Percentiles rank a stretch among this genome's conserved stretches.
Conservation (phyloP, 1,284 basidiomycete species). For the Caloboletus firmus region DNA sequence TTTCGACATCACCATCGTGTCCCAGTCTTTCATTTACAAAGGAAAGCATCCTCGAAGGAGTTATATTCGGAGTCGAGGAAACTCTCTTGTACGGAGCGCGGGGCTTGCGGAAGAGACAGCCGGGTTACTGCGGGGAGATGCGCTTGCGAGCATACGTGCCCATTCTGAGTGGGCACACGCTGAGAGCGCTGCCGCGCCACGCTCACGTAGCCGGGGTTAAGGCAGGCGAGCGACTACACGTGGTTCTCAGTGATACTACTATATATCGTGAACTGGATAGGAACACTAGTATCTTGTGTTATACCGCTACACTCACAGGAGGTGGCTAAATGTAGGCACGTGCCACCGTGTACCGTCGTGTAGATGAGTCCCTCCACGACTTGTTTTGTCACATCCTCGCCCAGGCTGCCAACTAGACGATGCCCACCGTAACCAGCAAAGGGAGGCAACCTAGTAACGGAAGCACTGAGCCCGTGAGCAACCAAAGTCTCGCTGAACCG, state of each 20-base stretch:
- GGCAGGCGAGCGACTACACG: not conserved
- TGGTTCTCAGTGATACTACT: not conserved
- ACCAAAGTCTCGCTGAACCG: constrained; percentile 23
- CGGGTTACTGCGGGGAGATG: constrained; percentile 45
- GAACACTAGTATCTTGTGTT: not conserved
- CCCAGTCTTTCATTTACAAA: constrained; percentile 57
- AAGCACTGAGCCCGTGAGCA: constrained; percentile 12
- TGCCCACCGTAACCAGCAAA: constrained; percentile 24
- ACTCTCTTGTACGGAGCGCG: constrained; percentile 30
- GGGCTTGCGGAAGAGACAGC: constrained; percentile 44
- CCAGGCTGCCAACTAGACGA: constrained; percentile 13
- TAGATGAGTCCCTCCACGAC: not conserved
- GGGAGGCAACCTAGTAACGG: constrained; percentile 14
- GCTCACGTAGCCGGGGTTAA: constrained; percentile 31
- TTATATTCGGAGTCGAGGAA: constrained; percentile 32
- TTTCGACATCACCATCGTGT: constrained; percentile 86
- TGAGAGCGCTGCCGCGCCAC: constrained; percentile 5
- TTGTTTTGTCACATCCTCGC: not conserved
- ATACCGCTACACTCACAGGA: not conserved
- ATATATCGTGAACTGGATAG: not conserved
- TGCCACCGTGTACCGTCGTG: constrained; percentile 5
- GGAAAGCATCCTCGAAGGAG: constrained; percentile 34
- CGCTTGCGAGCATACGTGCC: constrained; percentile 28
- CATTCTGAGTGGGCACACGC: constrained; percentile 19
- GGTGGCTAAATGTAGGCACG: constrained; percentile 15